A percentile compares a stretch with the other conserved stretches of the same genome.
These are phyloP conservation scores for Vaccinium darrowii DNA, from an alignment of 148 eudicot genomes.

Conservation along the genomic window DNA sequence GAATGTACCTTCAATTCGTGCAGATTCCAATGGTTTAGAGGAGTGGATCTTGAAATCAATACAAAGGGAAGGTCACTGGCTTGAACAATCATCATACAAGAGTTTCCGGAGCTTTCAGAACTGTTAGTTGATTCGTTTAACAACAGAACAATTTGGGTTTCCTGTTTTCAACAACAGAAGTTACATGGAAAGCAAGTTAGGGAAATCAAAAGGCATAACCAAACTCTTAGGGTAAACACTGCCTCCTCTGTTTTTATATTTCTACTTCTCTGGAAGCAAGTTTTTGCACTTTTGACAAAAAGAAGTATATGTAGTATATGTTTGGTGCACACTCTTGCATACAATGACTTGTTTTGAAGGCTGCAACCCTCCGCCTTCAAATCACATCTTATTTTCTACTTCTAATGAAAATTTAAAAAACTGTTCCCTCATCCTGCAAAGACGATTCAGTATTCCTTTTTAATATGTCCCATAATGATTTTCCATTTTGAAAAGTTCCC, in stretches of 20 bases:
- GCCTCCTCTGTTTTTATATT: background rate
- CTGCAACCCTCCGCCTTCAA: background rate
- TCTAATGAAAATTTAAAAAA: background rate
- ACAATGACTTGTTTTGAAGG: background rate
- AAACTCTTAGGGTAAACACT: background rate
- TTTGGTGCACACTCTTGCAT: background rate
- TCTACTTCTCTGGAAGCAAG: background rate
- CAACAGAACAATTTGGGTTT: conserved; percentile 73
- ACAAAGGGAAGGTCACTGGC: conserved; percentile 65
- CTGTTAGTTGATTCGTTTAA: conserved; percentile 50
- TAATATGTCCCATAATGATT: too few species aligned
- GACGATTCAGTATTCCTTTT: too few species aligned
- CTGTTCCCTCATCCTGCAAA: too few species aligned
- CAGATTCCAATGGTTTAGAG: conserved; percentile 52
- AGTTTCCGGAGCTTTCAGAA: conserved; percentile 65
- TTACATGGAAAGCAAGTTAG: background rate
- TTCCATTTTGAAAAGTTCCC: too few species aligned
- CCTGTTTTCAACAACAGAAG: conserved; percentile 46
- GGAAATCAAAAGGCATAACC: background rate
- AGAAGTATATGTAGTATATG: background rate
- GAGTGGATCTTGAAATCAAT: conserved; percentile 39
- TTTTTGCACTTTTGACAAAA: background rate
- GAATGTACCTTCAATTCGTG: conserved; percentile 57
- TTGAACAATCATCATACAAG: conserved; percentile 71
- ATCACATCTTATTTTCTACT: background rate